A percentile compares a stretch with the other conserved stretches of the same genome.
Evolutionary conservation across 2,329 filamentous ascomycete species (phyloP).

Genomic region (Teratosphaeria pseudoeucalypti): DNA sequence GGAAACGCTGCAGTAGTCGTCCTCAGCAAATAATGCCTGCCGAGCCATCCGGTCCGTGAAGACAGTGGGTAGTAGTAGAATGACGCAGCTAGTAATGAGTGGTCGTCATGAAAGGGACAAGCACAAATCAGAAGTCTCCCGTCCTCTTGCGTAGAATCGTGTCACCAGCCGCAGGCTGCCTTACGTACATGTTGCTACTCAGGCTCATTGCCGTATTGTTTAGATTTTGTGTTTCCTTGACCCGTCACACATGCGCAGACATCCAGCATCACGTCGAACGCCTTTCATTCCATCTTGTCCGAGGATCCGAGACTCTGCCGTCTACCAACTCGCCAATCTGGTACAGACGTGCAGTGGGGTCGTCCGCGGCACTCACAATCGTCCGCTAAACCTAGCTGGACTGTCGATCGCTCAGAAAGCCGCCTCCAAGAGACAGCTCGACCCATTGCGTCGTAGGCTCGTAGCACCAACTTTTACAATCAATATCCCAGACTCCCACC

Average conservation of each 20-base stretch:
- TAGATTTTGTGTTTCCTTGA: neutral
- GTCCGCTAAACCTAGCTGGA: neutral
- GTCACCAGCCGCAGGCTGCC: neutral
- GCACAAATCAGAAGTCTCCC: neutral
- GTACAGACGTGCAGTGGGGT: neutral
- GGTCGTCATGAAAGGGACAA: neutral
- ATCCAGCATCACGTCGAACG: neutral
- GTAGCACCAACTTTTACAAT: neutral
- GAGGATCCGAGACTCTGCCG: neutral
- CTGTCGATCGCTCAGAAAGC: neutral
- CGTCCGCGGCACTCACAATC: neutral
- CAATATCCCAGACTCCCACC: neutral
- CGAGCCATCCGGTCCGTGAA: neutral
- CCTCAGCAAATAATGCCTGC: neutral
- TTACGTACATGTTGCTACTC: neutral
- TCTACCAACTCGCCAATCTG: neutral
- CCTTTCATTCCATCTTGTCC: too few species aligned
- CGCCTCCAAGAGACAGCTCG: neutral
- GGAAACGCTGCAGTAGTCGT: neutral
- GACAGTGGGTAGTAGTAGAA: neutral
- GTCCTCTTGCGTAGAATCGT: neutral
- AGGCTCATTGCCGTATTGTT: neutral
- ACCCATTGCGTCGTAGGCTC: neutral
- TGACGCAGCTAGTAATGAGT: neutral
- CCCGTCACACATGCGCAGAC: neutral